phyloP scores from a whole-genome alignment of 495 filamentous ascomycete species.

The Clohesyomyces aquaticus region DNA sequence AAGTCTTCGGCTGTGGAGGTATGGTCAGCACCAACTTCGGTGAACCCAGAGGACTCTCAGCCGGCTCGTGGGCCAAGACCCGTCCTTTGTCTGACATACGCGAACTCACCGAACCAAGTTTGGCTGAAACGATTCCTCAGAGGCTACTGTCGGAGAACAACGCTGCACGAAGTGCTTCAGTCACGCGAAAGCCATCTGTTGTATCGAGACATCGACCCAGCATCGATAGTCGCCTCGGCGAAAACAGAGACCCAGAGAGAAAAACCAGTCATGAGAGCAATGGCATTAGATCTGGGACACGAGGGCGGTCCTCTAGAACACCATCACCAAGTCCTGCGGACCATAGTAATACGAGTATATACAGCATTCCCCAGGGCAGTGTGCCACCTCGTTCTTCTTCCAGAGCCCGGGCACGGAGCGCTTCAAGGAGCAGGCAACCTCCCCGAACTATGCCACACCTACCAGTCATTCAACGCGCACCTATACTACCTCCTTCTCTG shows the following conservation, averaged over 20 bases:
- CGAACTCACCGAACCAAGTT: constrained; percentile 51
- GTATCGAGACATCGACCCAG: constrained; percentile 35
- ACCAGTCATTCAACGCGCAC: constrained; percentile 14
- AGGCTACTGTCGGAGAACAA: constrained; percentile 22
- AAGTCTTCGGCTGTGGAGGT: constrained; percentile 24
- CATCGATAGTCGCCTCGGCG: constrained; percentile 30
- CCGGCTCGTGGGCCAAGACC: constrained; percentile 42
- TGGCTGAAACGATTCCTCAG: constrained; percentile 43
- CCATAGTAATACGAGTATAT: constrained; percentile 44
- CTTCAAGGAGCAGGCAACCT: constrained; percentile 17
- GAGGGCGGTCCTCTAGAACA: constrained; percentile 30
- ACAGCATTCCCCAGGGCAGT: constrained; percentile 46
- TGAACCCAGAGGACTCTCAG: constrained; percentile 22
- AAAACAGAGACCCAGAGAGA: constrained; percentile 27
- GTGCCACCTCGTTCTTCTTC: constrained; percentile 48
- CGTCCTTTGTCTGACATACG: constrained; percentile 52
- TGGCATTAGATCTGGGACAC: constrained; percentile 30
- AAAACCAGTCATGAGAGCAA: constrained; percentile 26
- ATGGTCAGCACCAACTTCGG: constrained; percentile 33
- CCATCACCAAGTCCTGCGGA: constrained; percentile 39
- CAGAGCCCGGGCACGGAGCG: constrained; percentile 25
- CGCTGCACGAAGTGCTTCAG: constrained; percentile 18
- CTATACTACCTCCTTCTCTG: constrained; percentile 18
- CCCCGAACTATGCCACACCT: constrained; percentile 20
- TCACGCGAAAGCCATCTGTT: constrained; percentile 31